Evolutionary conservation across 1,139 yeast species (phyloP).

Genomic region (Blastobotrys arbuscula): DNA sequence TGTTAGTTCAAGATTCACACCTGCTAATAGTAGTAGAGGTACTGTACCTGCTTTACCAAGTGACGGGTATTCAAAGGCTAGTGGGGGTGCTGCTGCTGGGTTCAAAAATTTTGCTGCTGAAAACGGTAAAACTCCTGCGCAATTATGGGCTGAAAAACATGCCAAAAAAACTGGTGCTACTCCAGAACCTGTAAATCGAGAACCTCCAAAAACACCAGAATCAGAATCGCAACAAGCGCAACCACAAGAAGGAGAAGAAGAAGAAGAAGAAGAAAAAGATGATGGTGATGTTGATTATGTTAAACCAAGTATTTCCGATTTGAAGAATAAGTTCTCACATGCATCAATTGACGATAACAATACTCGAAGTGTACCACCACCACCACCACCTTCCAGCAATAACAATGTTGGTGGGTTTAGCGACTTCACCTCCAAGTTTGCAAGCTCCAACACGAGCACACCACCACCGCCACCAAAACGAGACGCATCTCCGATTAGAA

Average conservation of each 20-base stretch:
- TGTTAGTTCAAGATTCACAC: conserved; percentile 43
- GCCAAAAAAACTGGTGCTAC: conserved; percentile 39
- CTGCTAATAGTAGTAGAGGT: conserved; percentile 18
- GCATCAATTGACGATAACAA: conserved; percentile 6
- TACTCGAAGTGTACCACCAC: conserved; percentile 14
- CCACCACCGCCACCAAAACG: conserved; percentile 18
- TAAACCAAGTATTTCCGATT: conserved; percentile 18
- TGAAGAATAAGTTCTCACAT: conserved; percentile 21
- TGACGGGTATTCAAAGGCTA: conserved; percentile 47
- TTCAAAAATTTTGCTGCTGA: conserved; percentile 65
- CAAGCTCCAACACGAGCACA: conserved; percentile 14
- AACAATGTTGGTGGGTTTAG: conserved; percentile 17
- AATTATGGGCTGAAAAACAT: conserved; percentile 89
- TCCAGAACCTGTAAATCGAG: conserved; percentile 16
- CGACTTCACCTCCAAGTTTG: conserved; percentile 22
- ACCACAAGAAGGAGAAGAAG: conserved; percentile 14
- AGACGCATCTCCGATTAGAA: conserved; percentile 6
- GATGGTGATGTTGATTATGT: conserved; percentile 19
- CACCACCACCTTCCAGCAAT: conserved; percentile 12
- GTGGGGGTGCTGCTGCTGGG: conserved; percentile 57
- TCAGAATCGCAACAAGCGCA: no score
- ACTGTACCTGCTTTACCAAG: conserved; percentile 38
- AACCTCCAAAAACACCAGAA: conserved; percentile 16
- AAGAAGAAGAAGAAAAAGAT: conserved; percentile 12
- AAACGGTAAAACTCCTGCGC: conserved; percentile 90